Conservation (phyloP, 805 yeast species). For the Pachysolen tannophilus region DNA sequence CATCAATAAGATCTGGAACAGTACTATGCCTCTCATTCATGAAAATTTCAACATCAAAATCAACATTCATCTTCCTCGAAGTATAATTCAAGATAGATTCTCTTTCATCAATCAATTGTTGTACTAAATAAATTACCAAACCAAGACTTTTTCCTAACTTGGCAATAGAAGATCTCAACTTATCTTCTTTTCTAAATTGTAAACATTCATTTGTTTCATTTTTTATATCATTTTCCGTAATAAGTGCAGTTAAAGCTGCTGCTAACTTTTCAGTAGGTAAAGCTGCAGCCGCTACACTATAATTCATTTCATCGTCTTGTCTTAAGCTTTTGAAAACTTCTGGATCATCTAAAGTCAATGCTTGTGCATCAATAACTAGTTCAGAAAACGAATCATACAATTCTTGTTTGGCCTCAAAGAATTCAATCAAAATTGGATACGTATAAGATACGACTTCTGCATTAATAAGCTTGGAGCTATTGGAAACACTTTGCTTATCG, state of each 20-base stretch:
- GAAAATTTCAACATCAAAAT: constrained; percentile 52
- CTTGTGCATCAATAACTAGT: constrained; percentile 60
- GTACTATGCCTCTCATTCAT: constrained; percentile 36
- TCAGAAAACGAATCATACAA: constrained; percentile 53
- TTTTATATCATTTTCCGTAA: constrained; percentile 39
- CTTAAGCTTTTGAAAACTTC: constrained; percentile 60
- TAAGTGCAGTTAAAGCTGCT: constrained; percentile 33
- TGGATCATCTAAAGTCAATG: constrained; percentile 65
- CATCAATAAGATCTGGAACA: constrained; percentile 27
- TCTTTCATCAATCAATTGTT: constrained; percentile 60
- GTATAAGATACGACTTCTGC: constrained; percentile 21
- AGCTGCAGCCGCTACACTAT: constrained; percentile 29
- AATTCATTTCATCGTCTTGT: constrained; percentile 42
- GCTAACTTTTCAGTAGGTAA: constrained; percentile 43
- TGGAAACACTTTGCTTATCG: constrained; percentile 10
- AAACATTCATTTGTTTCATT: constrained; percentile 22
- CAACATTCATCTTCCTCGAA: constrained; percentile 71
- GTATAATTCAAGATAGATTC: constrained; percentile 65
- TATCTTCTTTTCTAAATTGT: constrained; percentile 28
- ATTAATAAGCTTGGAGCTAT: constrained; percentile 27
- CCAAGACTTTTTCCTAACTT: constrained; percentile 28
- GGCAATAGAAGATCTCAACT: constrained; percentile 28
- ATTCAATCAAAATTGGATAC: constrained; percentile 54
- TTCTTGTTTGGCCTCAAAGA: constrained; percentile 65
- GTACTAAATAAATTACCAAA: constrained; percentile 32